phyloP scores from a whole-genome alignment of 106 monocot genomes.

The Dendrobium officinale region DNA sequence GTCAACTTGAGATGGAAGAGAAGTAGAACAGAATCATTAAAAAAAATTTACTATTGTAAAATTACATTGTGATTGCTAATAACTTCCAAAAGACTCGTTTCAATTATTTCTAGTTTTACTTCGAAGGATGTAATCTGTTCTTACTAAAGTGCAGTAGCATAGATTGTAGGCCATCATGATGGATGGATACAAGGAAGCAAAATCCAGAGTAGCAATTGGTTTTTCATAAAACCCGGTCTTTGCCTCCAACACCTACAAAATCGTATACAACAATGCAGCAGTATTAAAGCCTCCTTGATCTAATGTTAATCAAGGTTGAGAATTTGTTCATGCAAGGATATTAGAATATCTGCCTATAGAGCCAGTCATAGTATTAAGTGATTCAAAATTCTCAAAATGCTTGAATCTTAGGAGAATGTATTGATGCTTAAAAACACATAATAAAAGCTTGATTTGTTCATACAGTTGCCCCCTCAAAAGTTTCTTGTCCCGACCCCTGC shows the following conservation, averaged over 20 bases:
- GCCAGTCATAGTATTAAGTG: not conserved
- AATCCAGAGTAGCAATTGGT: conserved; percentile 96
- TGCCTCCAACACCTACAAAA: conserved; percentile 86
- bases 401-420: not conserved
- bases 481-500: conserved; percentile 84
- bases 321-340: not conserved
- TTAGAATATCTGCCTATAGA: not conserved
- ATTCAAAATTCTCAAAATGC: not conserved
- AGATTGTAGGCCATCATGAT: conserved; percentile 99
- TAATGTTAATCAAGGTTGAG: not conserved
- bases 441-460: conserved; percentile 19
- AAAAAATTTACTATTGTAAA: not conserved
- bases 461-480: conserved; percentile 99
- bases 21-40: not conserved
- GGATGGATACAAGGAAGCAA: conserved; percentile 98
- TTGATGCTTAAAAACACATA: not conserved
- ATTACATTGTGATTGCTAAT: not conserved
- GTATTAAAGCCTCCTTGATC: not conserved
- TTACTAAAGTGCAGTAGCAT: conserved; percentile 98
- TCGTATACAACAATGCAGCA: not conserved
- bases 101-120: not conserved
- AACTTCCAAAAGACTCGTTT: not conserved
- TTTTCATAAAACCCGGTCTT: conserved; percentile 98
- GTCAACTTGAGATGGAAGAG: conserved; percentile 43
- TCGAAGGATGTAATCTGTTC: not conserved